Percentiles rank a stretch among this genome's conserved stretches.
Conservation (phyloP, 768 basidiomycete genomes). For the Clavulina sp. region DNA sequence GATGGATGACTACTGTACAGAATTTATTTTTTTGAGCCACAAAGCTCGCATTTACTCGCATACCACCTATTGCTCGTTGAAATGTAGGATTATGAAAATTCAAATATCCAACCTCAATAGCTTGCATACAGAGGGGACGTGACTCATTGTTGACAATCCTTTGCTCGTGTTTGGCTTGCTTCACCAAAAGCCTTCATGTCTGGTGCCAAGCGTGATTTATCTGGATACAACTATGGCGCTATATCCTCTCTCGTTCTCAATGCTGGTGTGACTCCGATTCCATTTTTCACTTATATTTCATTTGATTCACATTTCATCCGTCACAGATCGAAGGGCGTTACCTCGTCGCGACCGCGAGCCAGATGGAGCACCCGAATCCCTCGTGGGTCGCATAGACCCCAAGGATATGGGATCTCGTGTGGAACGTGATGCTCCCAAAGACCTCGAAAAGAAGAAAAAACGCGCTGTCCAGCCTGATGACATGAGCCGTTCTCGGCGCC, state of each 20-base stretch:
- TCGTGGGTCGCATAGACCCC: slow-evolving; percentile 77
- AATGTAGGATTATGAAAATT: neutral
- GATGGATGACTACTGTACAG: no score
- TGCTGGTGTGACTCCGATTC: slow-evolving; percentile 28
- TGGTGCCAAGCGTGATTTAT: slow-evolving; percentile 49
- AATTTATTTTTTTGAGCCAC: neutral
- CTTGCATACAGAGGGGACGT: no score
- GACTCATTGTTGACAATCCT: no score
- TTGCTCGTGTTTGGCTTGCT: no score
- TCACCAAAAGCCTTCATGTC: neutral
- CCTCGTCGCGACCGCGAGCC: slow-evolving; percentile 89
- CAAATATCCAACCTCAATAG: no score
- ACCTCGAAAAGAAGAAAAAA: slow-evolving; percentile 87
- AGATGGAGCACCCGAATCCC: slow-evolving; percentile 86
- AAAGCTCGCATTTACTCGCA: neutral
- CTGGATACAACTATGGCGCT: slow-evolving; percentile 88
- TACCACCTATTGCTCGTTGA: neutral
- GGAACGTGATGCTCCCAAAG: slow-evolving; percentile 63
- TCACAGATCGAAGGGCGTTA: slow-evolving; percentile 46
- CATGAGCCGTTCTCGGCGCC: slow-evolving; percentile 41
- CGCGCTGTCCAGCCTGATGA: slow-evolving; percentile 50
- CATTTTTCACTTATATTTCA: neutral
- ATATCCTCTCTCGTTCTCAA: slow-evolving; percentile 90
- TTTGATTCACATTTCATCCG: neutral
- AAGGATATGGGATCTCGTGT: slow-evolving; percentile 90